A percentile compares a stretch with the other conserved stretches of the same genome.
Evolutionary conservation across 1,284 basidiomycete species (phyloP).

Genomic region (Sanghuangporus sanghuang): DNA sequence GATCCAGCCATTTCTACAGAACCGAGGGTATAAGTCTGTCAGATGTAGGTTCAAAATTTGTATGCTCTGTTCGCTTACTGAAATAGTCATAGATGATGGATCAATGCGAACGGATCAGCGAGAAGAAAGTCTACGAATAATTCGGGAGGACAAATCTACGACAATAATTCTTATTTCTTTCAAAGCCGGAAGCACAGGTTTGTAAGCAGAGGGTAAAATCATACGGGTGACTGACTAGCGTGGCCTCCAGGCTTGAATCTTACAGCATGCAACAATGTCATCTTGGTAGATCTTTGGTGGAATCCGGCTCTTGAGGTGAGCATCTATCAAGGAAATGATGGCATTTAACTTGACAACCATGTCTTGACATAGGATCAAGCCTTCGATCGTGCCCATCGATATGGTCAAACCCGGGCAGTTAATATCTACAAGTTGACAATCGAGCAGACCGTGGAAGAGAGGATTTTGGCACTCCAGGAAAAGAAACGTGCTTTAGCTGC

Average conservation of each 20-base stretch:
- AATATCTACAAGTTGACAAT: conserved; percentile 94
- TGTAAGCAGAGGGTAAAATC: conserved; percentile 16
- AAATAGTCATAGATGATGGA: conserved; percentile 67
- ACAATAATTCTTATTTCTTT: conserved; percentile 92
- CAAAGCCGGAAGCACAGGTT: conserved; percentile 90
- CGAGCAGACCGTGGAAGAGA: conserved; percentile 84
- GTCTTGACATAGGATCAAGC: conserved; percentile 66
- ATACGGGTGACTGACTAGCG: conserved; percentile 13
- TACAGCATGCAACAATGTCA: conserved; percentile 92
- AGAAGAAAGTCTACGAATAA: conserved; percentile 68
- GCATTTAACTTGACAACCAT: background rate
- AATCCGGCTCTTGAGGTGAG: conserved; percentile 79
- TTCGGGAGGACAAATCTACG: conserved; percentile 54
- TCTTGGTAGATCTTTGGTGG: conserved; percentile 95
- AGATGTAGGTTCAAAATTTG: conserved; percentile 60
- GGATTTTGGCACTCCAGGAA: conserved; percentile 80
- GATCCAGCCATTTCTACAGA: conserved; percentile 76
- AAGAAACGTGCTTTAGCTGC: conserved; percentile 82
- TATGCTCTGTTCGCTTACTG: background rate
- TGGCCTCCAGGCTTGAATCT: conserved; percentile 72
- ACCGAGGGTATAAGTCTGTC: conserved; percentile 65
- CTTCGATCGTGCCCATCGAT: conserved; percentile 88
- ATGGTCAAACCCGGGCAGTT: conserved; percentile 84
- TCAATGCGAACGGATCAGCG: conserved; percentile 76
- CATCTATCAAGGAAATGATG: conserved; percentile 1